Base-by-base conservation (phyloP, 2,329 filamentous ascomycete genomes). In the Metarhizium humberi region DNA sequence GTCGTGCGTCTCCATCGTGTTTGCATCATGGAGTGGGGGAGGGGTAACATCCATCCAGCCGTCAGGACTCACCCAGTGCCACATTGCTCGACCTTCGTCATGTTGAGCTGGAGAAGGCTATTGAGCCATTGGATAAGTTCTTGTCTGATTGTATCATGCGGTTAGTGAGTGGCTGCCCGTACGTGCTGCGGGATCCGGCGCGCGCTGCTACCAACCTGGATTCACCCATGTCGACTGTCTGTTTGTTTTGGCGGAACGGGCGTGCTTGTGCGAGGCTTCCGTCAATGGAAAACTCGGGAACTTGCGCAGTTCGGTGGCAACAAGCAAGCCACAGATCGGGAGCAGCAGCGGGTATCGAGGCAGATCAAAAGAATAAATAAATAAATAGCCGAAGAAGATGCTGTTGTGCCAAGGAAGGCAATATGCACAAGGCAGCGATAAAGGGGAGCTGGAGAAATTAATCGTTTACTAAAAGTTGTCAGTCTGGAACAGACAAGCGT, bases 81-180 rank as follows among this genome's bases (percentile, higher is more conserved):
- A 73, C 92, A 97, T 81, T 99, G 94, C 78, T 99, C 94, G 71
- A 99, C 90, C 76, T 96, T 97, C 67, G 88, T 97, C 67, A 99
- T 85, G 78, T 97, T 99, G 68, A 99, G 87, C 78, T 96, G 91
- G 52, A 99, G 85, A 60, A 99, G 88, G 80, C 89, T 92, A 80
- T 99, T 99, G 63, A 97, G 79, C 94, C 94, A 99, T 76, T 86
- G 82, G 65, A 99, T 80, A 65, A 99, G 84, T 78, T 99, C 94
- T 77, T 99, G 94, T 79, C 94, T 97, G 66, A 57, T 60, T 36
- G 56, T 55, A n/a, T n/a, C n/a, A 20, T 13, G 36, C 30, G 42
- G 60, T 66, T 50, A 66, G 65, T 34, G 55, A 40, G 40, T 51
- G 29, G 32, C 11, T 42, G 52, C 43, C 53, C 32, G 48, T 36